Evolutionary conservation across 2,329 filamentous ascomycete species (phyloP).

Genomic region (Diplodia mutila): DNA sequence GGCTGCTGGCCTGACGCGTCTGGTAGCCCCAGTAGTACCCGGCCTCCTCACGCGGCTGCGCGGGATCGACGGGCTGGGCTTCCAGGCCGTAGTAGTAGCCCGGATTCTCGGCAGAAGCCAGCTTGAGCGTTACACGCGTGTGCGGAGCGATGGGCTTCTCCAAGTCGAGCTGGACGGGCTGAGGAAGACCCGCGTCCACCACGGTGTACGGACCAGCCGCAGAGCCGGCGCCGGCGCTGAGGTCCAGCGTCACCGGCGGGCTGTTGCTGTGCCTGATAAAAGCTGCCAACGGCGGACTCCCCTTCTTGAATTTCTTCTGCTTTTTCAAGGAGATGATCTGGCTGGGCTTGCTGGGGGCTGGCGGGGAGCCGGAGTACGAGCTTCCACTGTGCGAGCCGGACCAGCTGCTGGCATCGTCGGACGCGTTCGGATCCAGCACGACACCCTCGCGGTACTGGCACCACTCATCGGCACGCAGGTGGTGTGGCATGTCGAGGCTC

Average conservation of each 20-base stretch:
- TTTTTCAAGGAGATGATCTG: slow-evolving; percentile 13
- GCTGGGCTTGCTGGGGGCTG: slow-evolving; percentile 48
- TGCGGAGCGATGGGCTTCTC: slow-evolving; percentile 66
- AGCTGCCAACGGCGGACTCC: not conserved
- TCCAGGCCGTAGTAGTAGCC: slow-evolving; percentile 35
- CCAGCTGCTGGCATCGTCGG: slow-evolving; percentile 9
- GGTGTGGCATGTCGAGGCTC: slow-evolving; percentile 82
- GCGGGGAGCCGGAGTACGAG: slow-evolving; percentile 14
- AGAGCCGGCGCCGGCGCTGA: slow-evolving; percentile 8
- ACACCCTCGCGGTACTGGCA: slow-evolving; percentile 80
- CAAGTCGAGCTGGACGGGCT: slow-evolving; percentile 54
- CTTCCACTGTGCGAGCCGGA: slow-evolving; percentile 15
- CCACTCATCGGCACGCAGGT: slow-evolving; percentile 76
- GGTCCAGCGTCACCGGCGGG: slow-evolving; percentile 25
- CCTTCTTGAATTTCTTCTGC: slow-evolving; percentile 14
- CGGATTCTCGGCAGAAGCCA: slow-evolving; percentile 53
- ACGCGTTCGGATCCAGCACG: slow-evolving; percentile 49
- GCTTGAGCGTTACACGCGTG: slow-evolving; percentile 73
- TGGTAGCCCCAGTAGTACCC: slow-evolving; percentile 89
- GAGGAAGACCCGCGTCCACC: slow-evolving; percentile 56
- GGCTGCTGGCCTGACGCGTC: slow-evolving; percentile 66
- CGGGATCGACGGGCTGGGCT: slow-evolving; percentile 68
- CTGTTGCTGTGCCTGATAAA: not conserved
- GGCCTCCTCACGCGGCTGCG: slow-evolving; percentile 69
- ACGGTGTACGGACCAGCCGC: slow-evolving; percentile 37